phyloP scores from a whole-genome alignment of 306 rosid species.

The Sicyos baderoa region DNA sequence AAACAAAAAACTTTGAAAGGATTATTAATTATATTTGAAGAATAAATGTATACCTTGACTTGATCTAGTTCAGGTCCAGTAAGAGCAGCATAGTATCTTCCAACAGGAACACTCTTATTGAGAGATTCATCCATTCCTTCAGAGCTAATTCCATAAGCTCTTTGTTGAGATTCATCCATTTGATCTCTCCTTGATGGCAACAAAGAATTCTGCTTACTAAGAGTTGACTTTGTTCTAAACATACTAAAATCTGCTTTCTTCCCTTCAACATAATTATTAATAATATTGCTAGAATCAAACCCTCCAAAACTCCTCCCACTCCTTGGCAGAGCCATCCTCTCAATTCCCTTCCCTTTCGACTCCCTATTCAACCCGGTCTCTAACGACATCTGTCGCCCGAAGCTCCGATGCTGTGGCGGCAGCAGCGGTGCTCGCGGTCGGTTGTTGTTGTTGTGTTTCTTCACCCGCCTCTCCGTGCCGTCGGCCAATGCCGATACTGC shows the following conservation, averaged over 20 bases:
- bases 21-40: too few relatives aligned
- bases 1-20: too few relatives aligned
- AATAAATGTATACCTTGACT: conserved; percentile 48
- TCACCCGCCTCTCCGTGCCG: conserved; percentile 21
- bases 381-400: conserved; percentile 56
- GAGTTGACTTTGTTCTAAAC: conserved; percentile 55
- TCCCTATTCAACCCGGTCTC: conserved; percentile 58
- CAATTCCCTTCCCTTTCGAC: conserved; percentile 39
- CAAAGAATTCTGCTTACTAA: conserved; percentile 63
- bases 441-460: conserved; percentile 26
- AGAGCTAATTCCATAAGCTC: conserved; percentile 25
- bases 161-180: conserved; percentile 43
- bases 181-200: conserved; percentile 52
- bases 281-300: conserved; percentile 29
- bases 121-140: conserved; percentile 44
- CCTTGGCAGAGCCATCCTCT: conserved; percentile 35
- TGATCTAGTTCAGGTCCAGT: conserved; percentile 84
- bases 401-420: conserved; percentile 21
- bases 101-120: conserved; percentile 64
- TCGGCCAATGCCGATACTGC: background rate
- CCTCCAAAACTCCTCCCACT: conserved; percentile 69
- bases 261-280: conserved; percentile 36
- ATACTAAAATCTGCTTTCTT: conserved; percentile 55
- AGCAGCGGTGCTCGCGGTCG: conserved; percentile 32
- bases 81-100: conserved; percentile 81